Base-by-base conservation (phyloP, 352 stramenopile genomes). In the Pythium phragmitis region DNA sequence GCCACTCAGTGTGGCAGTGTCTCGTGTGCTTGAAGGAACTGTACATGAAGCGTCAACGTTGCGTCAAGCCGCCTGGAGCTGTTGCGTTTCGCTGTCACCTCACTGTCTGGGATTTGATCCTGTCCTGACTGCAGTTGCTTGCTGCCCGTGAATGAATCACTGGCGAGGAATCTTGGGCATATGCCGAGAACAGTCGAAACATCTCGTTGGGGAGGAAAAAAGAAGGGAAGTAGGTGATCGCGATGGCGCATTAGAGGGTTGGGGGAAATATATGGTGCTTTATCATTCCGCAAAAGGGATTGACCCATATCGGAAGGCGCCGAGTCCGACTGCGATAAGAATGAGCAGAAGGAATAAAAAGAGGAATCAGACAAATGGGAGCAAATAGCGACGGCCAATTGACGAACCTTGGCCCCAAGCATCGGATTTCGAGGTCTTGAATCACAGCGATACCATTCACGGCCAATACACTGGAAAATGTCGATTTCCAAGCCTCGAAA, bases 1-100 rank as follows among this genome's bases (percentile, higher is more conserved):
- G 26, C 26, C 26, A 30, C 26, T 3, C 26, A 11, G 7, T 11
- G 49, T 56, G 49, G 49, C 49, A 13, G 30, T 33, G 33, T 56
- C 49, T 56, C 36, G 36, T 56, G 49, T 56, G 49, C 49, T 56
- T 56, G 49, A 56, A 45, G 23, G 19, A 30, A 30, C 26, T 30
- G 7, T 39, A 39, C 34, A 39, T 9, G 7, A 39, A 39, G 34
- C 34, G 34, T 39, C 34, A 39, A 30, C 26, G 26, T 30, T 30
- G 47, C 4, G 48, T 55, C 26, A 55, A 42, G 26, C 23, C 48
- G 14, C 47, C 19, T 26, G 9, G 39, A 50, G 45, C 41, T 46
- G 41, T 50, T 50, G 45, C 45, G 45, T 50, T 50, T 50, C 45
- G 45, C 45, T 50, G 45, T 7, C 17, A 50, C 45, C 45, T 23